Base-by-base conservation (phyloP, 148 eudicot species). In the Suaeda aralocaspica region DNA sequence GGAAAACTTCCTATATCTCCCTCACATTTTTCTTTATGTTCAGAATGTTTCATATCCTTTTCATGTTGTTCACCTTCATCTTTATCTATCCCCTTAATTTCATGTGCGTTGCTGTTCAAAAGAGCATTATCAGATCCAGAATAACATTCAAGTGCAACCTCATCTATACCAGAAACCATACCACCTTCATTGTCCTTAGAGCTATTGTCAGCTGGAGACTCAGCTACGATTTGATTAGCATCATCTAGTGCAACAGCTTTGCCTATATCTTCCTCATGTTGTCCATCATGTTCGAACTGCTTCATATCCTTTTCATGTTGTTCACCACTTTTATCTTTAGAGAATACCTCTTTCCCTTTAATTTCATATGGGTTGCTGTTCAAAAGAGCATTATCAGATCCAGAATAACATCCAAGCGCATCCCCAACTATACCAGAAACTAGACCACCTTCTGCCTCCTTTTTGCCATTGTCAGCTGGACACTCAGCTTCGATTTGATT, bases 51-150 rank as follows among this genome's bases (percentile, higher is more conserved):
- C n/a, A 6, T 30, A n/a, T 41, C 65, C 44, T 41, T 65, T 49
- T 9, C 52, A 48, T 25, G 68, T 19, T 64, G 63, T 18, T 77
- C 72, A 28, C 28, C 48, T 63, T 64, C 68, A 33, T 59, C 69
- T 68, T 74, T 56, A 42, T 64, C 70, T 58, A 45, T 60, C 25
- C 45, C 67, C 68, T 66, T 59, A 9, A 53, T 53, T 49, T 74
- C 78, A 66, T 52, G 53, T 18, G 55, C 25, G 21, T 64, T 57
- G 19, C 34, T 34, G 11, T 34, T 13, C 26, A 26, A 34, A 51
- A 44, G 66, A 57, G 51, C 46, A 28, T 67, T 66, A 41, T 68
- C 66, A 18, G 75, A 36, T 36, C 74, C 66, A 24, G 51, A 36
- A 49, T 12, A 29, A 59, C 33, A 58, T 69, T 60, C 69, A 55